Conservation (phyloP, 2,329 filamentous ascomycete genomes). For the Xylaria arbuscula region DNA sequence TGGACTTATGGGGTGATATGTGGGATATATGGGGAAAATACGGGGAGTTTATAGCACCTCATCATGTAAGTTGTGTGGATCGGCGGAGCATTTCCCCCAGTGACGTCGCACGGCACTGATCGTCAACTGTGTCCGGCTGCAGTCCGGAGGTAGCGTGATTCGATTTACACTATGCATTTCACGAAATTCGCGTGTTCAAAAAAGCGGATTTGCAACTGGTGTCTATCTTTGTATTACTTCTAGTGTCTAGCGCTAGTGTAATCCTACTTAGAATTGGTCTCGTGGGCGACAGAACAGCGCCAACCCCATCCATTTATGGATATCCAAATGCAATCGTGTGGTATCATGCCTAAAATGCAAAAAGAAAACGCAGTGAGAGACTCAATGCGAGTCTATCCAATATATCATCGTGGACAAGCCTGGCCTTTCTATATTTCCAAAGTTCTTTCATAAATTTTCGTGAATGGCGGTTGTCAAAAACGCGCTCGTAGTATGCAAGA, state of each 20-base stretch:
- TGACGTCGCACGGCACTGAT: neutral
- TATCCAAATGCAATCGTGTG: constrained; percentile 26
- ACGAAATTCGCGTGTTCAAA: neutral
- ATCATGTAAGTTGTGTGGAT: constrained; percentile 11
- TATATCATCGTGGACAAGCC: neutral
- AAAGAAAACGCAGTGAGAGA: neutral
- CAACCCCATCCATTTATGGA: neutral
- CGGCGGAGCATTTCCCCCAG: neutral
- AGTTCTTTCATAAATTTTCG: constrained; percentile 22
- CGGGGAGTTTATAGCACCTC: constrained; percentile 12
- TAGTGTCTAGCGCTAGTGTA: constrained; percentile 19
- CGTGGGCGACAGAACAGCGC: constrained; percentile 2
- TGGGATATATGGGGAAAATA: constrained; percentile 25
- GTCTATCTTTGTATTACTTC: constrained; percentile 20
- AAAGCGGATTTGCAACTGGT: constrained; percentile 2
- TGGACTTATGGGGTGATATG: constrained; percentile 29
- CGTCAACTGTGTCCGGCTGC: neutral
- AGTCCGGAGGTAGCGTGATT: neutral
- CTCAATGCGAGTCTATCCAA: neutral
- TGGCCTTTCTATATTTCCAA: constrained; percentile 19
- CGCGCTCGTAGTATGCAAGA: neutral
- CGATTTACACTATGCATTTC: constrained; percentile 9
- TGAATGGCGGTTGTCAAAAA: constrained; percentile 4
- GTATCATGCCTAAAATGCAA: constrained; percentile 26
- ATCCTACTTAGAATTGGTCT: constrained; percentile 1